Percentiles rank a stretch among this genome's conserved stretches.
phyloP scores from a whole-genome alignment of 768 basidiomycete genomes.

The Termitomyces sp. region DNA sequence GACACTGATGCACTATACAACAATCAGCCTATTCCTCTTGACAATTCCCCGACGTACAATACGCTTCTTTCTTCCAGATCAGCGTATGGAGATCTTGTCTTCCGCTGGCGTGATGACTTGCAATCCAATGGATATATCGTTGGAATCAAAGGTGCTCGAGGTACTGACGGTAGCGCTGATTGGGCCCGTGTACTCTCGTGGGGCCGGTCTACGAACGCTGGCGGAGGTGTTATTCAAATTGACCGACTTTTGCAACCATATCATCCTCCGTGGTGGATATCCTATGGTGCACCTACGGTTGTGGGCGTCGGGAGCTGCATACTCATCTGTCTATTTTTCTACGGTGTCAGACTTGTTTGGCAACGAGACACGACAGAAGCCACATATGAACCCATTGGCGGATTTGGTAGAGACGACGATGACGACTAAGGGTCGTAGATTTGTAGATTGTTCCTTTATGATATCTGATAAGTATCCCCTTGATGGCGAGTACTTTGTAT shows the following conservation, averaged over 20 bases:
- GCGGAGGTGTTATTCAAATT: slow-evolving; percentile 83
- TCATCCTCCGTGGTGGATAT: slow-evolving; percentile 79
- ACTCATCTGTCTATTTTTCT: slow-evolving; percentile 68
- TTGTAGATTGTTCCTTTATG: neutral
- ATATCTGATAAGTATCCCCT: neutral
- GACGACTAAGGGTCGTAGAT: neutral
- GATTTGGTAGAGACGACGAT: slow-evolving; percentile 62
- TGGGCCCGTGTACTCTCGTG: slow-evolving; percentile 66
- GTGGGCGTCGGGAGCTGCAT: slow-evolving; percentile 58
- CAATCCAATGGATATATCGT: slow-evolving; percentile 56
- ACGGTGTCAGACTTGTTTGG: slow-evolving; percentile 71
- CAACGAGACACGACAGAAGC: slow-evolving; percentile 73
- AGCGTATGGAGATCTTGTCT: slow-evolving; percentile 80
- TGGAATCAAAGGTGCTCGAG: slow-evolving; percentile 72
- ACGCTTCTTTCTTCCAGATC: slow-evolving; percentile 70
- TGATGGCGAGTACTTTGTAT: no score
- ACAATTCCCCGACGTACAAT: slow-evolving; percentile 67
- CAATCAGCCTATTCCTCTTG: slow-evolving; percentile 70
- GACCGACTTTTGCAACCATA: slow-evolving; percentile 85
- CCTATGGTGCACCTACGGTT: slow-evolving; percentile 67
- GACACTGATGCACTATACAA: slow-evolving; percentile 46
- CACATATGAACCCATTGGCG: slow-evolving; percentile 88
- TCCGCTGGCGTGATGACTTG: slow-evolving; percentile 49
- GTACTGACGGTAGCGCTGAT: slow-evolving; percentile 58
- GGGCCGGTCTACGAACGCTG: slow-evolving; percentile 73